Evolutionary conservation across 805 yeast species (phyloP).

Genomic region (Yarrowia phangngaensis): DNA sequence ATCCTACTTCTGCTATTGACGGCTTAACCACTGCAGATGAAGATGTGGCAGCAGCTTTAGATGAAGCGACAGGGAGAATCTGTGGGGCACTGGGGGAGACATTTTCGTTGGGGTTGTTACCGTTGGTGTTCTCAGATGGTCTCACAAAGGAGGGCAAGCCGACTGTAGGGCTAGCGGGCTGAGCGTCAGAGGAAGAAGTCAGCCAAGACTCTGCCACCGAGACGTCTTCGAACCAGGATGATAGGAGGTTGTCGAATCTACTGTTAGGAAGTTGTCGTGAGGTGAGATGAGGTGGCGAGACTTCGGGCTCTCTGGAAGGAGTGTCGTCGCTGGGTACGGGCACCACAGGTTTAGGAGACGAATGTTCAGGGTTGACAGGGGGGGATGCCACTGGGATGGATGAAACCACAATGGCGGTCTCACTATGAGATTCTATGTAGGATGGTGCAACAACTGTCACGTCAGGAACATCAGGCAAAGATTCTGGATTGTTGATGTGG

Average conservation of each 20-base stretch:
- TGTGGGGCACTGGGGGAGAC: conserved; percentile 1
- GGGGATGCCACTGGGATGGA: too few species aligned
- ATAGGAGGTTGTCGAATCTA: conserved; percentile 9
- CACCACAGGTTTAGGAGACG: neutral
- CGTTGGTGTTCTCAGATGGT: conserved; percentile 6
- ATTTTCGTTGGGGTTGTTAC: neutral
- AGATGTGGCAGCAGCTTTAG: conserved; percentile 24
- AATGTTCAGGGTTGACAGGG: too few species aligned
- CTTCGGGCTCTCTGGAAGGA: neutral
- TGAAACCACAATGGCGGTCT: conserved; percentile 8
- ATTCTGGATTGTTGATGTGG: neutral
- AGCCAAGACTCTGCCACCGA: conserved; percentile 22
- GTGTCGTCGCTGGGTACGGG: conserved; percentile 1
- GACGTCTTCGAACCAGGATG: conserved; percentile 14
- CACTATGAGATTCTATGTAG: neutral
- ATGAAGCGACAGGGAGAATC: conserved; percentile 3
- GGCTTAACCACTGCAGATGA: conserved; percentile 12
- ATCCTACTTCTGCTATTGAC: conserved; percentile 15
- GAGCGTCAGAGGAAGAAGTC: conserved; percentile 14
- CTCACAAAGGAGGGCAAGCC: conserved; percentile 3
- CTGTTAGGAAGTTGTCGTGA: conserved; percentile 19
- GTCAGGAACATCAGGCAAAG: conserved; percentile 1
- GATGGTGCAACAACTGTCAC: too few species aligned
- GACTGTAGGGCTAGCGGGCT: conserved; percentile 4
- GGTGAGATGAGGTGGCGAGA: conserved; percentile 13